Evolutionary conservation across 2,329 filamentous ascomycete species (phyloP), one percentile per base, ranked within the genome.

Genomic region (Fusarium globosum): DNA sequence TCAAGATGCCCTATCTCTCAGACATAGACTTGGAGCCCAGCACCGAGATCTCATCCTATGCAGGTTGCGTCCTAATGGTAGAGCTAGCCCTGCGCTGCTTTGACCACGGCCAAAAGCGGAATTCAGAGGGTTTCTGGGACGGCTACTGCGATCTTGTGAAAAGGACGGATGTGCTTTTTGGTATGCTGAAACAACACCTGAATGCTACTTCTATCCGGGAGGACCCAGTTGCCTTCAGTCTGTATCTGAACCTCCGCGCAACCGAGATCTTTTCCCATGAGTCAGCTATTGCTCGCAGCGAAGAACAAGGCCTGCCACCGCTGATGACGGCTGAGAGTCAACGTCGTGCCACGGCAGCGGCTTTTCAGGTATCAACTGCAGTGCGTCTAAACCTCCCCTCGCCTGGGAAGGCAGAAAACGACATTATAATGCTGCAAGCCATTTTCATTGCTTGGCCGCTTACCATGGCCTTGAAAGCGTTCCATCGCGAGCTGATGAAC

Each of bases 321-420:
- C 4, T 58, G 2, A 58, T 58, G 39, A 58, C 55, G 0, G 20
- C 41, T 7, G 55, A 48, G 7, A 48, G 55, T 4, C 41, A 58
- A 14, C 30, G 55, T 2, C 41, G 55, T 21, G 55, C 55, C 2
- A 58, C 55, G 1, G 55, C 30, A 13, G 55, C 55, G 14, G 55
- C 55, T 1, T 58, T 58, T 2, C 55, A 48, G n/a, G n/a, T 58
- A 48, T 48, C 55, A 0, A 58, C 30, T 7, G 55, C 41, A 10
- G 55, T 58, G 18, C 30, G 41, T 0, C n/a, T 58, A 0, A 58
- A 58, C 1, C 18, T 58, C 0, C 41, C 55, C 4, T 58, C 55
- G 0, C 41, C 55, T 0, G 0, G n/a, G n/a, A 48, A 48, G 7
- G 0, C 20, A 0, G 14, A 28, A 0, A 58, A 11, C 11, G 30